Base-by-base conservation (phyloP, 1,284 basidiomycete species). In the Cryptococcus neoformans region DNA sequence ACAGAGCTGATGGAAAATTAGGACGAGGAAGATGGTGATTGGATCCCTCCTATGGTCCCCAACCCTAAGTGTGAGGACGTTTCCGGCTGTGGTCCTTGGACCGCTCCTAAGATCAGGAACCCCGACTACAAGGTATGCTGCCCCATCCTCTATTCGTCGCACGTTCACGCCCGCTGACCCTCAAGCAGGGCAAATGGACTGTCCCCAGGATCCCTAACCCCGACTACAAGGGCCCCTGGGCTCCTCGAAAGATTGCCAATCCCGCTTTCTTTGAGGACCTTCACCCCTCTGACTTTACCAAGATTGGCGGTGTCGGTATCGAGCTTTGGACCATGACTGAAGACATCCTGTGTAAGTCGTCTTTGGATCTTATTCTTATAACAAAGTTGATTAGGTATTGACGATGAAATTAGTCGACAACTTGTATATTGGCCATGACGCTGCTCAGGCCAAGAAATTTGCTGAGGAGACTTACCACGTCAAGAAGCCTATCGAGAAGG, bases 321-420 rank as follows among this genome's bases (percentile, higher is more conserved):
- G 93, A 98, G 79, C 85, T 97, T 70, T 98, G 93, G 93, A 94
- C 92, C 56, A 98, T 97, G 94, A 94, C 92, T 49, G 92, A 96
- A 79, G 90, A 94, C 74, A 96, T 96, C 67, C 84, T 96, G 68
- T 96, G 72, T 76, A 54, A 57, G 74, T 66, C 6, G 21, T 68
- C 12, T 62, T 66, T 28, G 28, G 4, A 28, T 28, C 28, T 28
- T 4, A 28, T 63, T 70, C 66, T 45, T n/a, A 16, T 21, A 9
- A 44, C 37, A 11, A 14, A 12, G 11, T 2, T 55, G 42, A 7
- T 35, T 7, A 40, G 6, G 14, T 12, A 5, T 28, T 47, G 46
- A 47, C 14, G 16, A 41, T 14, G 21, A 8, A 14, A 39, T 0
- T 56, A 76, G 73, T 93, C 77, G 86, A 92, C 80, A 93, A 96